These are phyloP conservation scores for Chalciporus sphaerocephalus DNA, from an alignment of 768 basidiomycete genomes.

Conservation along the genomic window DNA sequence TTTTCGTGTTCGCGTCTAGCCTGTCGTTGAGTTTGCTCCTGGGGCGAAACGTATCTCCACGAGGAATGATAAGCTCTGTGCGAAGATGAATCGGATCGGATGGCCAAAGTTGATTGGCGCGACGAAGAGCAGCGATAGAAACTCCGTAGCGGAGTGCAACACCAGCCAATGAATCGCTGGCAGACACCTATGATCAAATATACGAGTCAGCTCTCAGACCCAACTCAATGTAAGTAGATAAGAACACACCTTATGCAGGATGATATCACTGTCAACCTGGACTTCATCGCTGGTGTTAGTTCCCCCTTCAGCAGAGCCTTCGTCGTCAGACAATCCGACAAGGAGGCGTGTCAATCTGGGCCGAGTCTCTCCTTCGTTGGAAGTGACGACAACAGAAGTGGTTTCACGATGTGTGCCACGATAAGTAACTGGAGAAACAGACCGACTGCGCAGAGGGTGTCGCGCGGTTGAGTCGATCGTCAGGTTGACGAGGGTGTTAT, in stretches of 20 bases:
- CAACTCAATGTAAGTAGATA: not conserved
- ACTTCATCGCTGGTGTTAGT: not conserved
- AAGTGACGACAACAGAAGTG: not conserved
- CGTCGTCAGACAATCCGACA: not conserved
- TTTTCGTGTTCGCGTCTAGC: not conserved
- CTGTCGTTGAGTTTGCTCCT: conserved; percentile 3
- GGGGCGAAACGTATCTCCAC: conserved; percentile 5
- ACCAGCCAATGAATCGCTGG: conserved; percentile 78
- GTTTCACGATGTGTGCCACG: not conserved
- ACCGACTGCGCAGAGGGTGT: conserved; percentile 18
- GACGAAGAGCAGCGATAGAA: conserved; percentile 73
- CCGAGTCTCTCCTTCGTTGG: conserved; percentile 1
- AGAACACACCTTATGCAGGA: conserved; percentile 20
- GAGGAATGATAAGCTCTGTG: conserved; percentile 73
- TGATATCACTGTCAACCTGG: not conserved
- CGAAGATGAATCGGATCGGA: conserved; percentile 90
- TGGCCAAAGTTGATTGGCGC: conserved; percentile 90
- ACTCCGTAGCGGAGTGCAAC: conserved; percentile 90
- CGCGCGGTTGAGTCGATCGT: not conserved
- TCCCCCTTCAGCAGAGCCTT: not conserved
- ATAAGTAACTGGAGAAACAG: conserved; percentile 5
- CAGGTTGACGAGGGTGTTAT: not conserved
- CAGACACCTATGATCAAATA: conserved; percentile 47
- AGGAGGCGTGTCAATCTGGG: conserved; percentile 6
- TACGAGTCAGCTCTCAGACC: not conserved